Conservation (phyloP, 495 filamentous ascomycete species). For the Alectoria sarmentosa region DNA sequence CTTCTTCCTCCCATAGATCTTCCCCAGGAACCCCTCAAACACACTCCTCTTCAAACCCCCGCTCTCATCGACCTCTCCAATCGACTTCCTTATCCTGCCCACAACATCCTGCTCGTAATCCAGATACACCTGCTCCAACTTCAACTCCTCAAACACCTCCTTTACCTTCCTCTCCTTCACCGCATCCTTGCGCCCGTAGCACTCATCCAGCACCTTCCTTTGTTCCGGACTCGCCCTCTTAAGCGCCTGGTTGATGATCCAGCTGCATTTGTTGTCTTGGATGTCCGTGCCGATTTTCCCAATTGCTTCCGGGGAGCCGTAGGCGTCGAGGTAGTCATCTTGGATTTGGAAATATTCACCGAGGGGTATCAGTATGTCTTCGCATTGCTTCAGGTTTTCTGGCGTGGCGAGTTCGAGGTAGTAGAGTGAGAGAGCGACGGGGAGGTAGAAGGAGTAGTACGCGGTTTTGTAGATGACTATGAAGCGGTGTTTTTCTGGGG, state of each 20-base stretch:
- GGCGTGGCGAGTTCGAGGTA: slow-evolving; percentile 73
- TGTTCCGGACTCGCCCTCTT: slow-evolving; percentile 70
- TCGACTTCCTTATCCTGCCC: slow-evolving; percentile 62
- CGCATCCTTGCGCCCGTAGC: slow-evolving; percentile 70
- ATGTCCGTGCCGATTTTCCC: slow-evolving; percentile 99
- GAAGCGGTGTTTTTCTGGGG: slow-evolving; percentile 90
- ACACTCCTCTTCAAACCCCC: slow-evolving; percentile 82
- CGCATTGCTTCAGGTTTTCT: slow-evolving; percentile 75
- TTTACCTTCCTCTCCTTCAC: slow-evolving; percentile 77
- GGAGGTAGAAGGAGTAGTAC: slow-evolving; percentile 98
- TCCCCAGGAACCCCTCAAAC: slow-evolving; percentile 82
- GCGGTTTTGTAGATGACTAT: slow-evolving; percentile 99
- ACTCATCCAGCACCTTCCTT: slow-evolving; percentile 52
- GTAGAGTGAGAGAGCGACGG: slow-evolving; percentile 83
- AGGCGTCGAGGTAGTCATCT: slow-evolving; percentile 98
- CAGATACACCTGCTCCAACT: slow-evolving; percentile 72
- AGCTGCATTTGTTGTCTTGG: slow-evolving; percentile 98
- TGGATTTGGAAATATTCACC: slow-evolving; percentile 99
- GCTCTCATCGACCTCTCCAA: slow-evolving; percentile 71
- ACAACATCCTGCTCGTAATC: slow-evolving; percentile 85
- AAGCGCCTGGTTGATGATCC: slow-evolving; percentile 92
- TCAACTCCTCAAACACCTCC: slow-evolving; percentile 75
- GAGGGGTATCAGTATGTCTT: slow-evolving; percentile 93
- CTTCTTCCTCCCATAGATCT: slow-evolving; percentile 96
- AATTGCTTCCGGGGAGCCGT: slow-evolving; percentile 80